phyloP scores from a whole-genome alignment of 768 basidiomycete genomes.

The Tephrocybe rancida region DNA sequence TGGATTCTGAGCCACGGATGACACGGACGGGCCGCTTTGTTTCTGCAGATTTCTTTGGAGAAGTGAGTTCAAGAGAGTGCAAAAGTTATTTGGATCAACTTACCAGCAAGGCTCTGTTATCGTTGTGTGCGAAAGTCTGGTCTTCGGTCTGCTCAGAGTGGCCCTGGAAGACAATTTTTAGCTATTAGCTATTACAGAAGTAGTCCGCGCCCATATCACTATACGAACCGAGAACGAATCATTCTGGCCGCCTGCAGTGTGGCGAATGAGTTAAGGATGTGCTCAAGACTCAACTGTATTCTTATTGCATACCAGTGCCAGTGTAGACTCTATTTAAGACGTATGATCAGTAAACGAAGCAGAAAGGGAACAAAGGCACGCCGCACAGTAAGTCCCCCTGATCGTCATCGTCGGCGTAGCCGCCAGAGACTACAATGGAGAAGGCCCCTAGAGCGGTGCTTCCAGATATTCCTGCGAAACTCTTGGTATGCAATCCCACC shows the following conservation, averaged over 20 bases:
- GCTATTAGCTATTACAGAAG: too few relatives aligned
- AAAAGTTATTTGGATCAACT: background rate
- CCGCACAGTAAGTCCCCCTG: constrained; percentile 39
- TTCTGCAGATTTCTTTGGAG: constrained; percentile 29
- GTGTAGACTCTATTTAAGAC: constrained; percentile 35
- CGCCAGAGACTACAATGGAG: constrained; percentile 41
- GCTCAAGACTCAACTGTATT: too few relatives aligned
- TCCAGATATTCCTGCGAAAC: constrained; percentile 38
- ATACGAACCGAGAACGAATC: constrained; percentile 19
- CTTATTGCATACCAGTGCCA: constrained; percentile 47
- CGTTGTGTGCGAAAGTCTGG: constrained; percentile 35
- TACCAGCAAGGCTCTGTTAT: constrained; percentile 37
- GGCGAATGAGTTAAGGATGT: background rate
- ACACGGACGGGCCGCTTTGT: constrained; percentile 40
- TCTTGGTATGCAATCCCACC: constrained; percentile 28
- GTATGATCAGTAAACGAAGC: background rate
- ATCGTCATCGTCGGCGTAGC: constrained; percentile 44
- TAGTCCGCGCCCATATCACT: too few relatives aligned
- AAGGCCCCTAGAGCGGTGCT: constrained; percentile 32
- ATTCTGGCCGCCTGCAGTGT: constrained; percentile 20
- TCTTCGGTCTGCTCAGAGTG: constrained; percentile 26
- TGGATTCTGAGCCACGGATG: constrained; percentile 33
- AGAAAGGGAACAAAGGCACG: background rate
- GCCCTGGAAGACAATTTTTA: constrained; percentile 16
- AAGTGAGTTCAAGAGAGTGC: too few relatives aligned